Evolutionary conservation across 2,329 filamentous ascomycete species (phyloP), one percentile per base, ranked within the genome.

Genomic region (Verticillium isaacii): DNA sequence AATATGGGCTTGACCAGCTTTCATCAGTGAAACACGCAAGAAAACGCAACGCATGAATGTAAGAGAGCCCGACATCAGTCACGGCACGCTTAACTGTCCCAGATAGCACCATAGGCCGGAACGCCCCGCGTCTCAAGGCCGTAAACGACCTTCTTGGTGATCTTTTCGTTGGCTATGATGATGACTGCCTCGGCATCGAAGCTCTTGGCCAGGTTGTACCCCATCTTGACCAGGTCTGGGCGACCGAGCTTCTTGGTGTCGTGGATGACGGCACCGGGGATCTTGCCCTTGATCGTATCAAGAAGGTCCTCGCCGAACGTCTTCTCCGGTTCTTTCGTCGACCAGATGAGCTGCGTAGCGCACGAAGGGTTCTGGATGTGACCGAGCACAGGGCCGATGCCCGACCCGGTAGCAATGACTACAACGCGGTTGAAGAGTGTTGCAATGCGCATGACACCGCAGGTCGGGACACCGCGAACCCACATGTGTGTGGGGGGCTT

Each of bases 31-130:
- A 52, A 14, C 11, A 52, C 6, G 11, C 9, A 52, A 52, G 12
- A 19, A 52, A 25, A 52, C 14, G 19, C 11, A 52, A 23, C 19
- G 11, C 7, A 52, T 12, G 19, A 11, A 12, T 11, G 17, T 2
- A 52, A 25, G 8, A 23, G 11, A 23, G 11, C 45, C 9, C n/a
- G 9, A 2, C 34, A 23, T 12, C 45, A 23, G 45, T 9, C 23
- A 8, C 19, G 2, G 19, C 19, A 25, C 19, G 41, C 25, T 68
- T 55, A 79, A 58, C 77, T 78, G 64, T 93, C 90, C 77, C 88
- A 93, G 67, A 93, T 90, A 9, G 90, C 88, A 7, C 90, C 90
- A 74, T 84, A 92, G 9, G 89, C 88, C 2, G 85, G 81, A 8
- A 92, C 74, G 0, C 89, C 88, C 61, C 87, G 79, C 41, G 79